Base-by-base conservation (phyloP, 805 yeast species). In the Ascoidea rubescens region DNA sequence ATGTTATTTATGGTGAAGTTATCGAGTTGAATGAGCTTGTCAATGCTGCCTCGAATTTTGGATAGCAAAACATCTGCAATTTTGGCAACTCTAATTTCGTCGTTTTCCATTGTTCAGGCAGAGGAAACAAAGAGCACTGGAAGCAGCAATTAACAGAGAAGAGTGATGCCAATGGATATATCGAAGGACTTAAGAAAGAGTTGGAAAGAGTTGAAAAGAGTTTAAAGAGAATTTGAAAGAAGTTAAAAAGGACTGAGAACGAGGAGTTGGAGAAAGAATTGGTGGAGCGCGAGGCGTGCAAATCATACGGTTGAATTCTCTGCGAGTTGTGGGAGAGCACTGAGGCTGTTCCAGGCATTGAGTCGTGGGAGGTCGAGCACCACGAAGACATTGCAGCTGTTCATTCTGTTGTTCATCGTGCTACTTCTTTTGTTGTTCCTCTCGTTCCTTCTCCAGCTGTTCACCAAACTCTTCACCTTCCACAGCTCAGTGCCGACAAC, bases 41-140 rank as follows among this genome's bases (percentile, higher is more conserved):
- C 16, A 3, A 65, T 55, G 10, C 53, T 51, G 0, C 14, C 32
- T 4, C 53, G 54, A 6, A 64, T 56, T 1, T 58, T 55, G 5
- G 45, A 30, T 2, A 59, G 54, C 8, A 65, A 54, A 14, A 51
- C 58, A 37, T 58, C 55, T 4, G 67, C 60, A n/a, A 64, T 56
- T 52, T 59, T 63, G 2, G 69, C 55, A 2, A 66, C 57, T 16
- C 61, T 54, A 5, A 65, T 50, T 50, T 67, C 71, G 49, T 62
- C 67, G 4, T 56, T 52, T 46, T 67, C 68, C 71, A 67, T 67
- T 37, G 14, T 5, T 28, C 42, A 42, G 14, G 14, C 14, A 10
- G 43, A 37, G 14, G 14, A 37, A 37, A 37, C 43, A 37, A 37
- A 37, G 4, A 37, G 43, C 43, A 37, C 14, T 10, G 43, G 4